phyloP scores from a whole-genome alignment of 805 yeast genomes.

The Myxozyma geophila region DNA sequence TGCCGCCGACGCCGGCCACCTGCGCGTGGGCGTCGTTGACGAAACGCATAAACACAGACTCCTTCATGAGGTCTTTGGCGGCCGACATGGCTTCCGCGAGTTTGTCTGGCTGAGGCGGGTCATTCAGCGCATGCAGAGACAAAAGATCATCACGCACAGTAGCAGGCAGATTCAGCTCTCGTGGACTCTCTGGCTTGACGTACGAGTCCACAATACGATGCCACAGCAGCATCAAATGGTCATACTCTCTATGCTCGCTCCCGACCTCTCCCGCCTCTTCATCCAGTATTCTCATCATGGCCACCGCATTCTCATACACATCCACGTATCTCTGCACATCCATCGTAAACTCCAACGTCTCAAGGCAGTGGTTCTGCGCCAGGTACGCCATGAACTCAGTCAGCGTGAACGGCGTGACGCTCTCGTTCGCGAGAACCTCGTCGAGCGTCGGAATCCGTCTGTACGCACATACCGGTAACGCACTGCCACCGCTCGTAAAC shows the following conservation, averaged over 20 bases:
- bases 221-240: slow-evolving; percentile 39
- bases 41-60: slow-evolving; percentile 42
- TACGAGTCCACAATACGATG: slow-evolving; percentile 40
- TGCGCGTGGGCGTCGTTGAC: slow-evolving; percentile 28
- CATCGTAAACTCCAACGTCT: slow-evolving; percentile 43
- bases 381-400: slow-evolving; percentile 41
- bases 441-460: slow-evolving; percentile 40
- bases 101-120: slow-evolving; percentile 36
- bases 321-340: slow-evolving; percentile 41
- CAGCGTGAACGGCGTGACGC: slow-evolving; percentile 41
- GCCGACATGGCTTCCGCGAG: slow-evolving; percentile 35
- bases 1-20: too few species aligned
- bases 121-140: not conserved
- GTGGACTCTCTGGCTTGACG: slow-evolving; percentile 38
- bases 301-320: slow-evolving; percentile 16
- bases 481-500: not conserved
- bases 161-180: slow-evolving; percentile 44
- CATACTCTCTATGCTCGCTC: slow-evolving; percentile 15
- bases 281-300: not conserved
- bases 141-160: slow-evolving; percentile 39
- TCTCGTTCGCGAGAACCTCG: slow-evolving; percentile 39
- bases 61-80: slow-evolving; percentile 42
- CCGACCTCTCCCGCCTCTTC: not conserved
- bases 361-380: slow-evolving; percentile 43
- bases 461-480: not conserved